Evolutionary conservation across 75 land plant species (phyloP).

Genomic region (Selaginella tamariscina): DNA sequence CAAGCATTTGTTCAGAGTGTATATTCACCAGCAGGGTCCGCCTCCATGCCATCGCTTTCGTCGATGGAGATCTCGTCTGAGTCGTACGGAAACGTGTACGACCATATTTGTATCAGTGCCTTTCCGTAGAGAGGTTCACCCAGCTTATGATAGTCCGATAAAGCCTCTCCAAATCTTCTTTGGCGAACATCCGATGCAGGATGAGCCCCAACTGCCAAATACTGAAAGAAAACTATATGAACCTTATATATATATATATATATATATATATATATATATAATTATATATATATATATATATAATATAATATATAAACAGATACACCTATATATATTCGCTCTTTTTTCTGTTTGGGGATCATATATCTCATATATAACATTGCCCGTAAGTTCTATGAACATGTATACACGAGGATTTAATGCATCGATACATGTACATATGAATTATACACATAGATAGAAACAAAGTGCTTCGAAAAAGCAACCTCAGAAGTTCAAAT

Average conservation of each 20-base stretch:
- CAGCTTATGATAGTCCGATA: slow-evolving; percentile 55
- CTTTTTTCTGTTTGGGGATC: too few species aligned
- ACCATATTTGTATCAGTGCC: slow-evolving; percentile 85
- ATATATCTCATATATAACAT: background rate
- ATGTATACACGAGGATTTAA: slow-evolving; percentile 5
- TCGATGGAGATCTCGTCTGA: slow-evolving; percentile 5
- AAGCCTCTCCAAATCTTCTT: slow-evolving; percentile 10
- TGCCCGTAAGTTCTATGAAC: background rate
- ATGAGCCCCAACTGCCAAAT: slow-evolving; percentile 84
- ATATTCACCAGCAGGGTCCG: background rate
- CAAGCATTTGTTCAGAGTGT: background rate
- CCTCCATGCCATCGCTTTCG: slow-evolving; percentile 12
- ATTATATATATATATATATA: background rate
- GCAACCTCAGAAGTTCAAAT: slow-evolving; percentile 7
- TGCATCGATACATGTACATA: background rate
- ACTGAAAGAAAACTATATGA: slow-evolving; percentile 27
- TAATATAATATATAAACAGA: background rate
- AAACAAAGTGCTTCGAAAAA: background rate
- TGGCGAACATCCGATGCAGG: slow-evolving; percentile 29
- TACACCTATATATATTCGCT: background rate
- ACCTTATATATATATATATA: background rate
- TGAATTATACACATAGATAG: slow-evolving; percentile 2
- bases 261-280: background rate
- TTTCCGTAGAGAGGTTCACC: slow-evolving; percentile 63
- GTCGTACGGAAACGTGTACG: slow-evolving; percentile 16